Base-by-base conservation (phyloP, 176 grass and related monocot genomes). In the Carex parvula region DNA sequence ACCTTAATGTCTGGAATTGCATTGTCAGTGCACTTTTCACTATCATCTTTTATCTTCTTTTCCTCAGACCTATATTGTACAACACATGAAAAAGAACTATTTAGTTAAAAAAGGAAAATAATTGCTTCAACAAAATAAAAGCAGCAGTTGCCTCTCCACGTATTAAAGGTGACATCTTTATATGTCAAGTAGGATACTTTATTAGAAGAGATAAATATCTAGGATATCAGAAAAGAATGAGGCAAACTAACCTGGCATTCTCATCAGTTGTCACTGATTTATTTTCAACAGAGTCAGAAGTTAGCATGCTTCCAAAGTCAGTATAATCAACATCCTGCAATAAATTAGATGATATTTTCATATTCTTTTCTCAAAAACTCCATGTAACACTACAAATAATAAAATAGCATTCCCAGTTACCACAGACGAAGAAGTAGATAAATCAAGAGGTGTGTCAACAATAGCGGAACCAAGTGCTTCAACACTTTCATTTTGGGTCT, bases 351-450 rank as follows among this genome's bases (percentile, higher is more conserved):
- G 13, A 78, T 32, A 78, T 56, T 33, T 57, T 78, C 52, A 57
- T 78, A 57, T 78, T 30, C 13, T 78, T 76, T 78, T 78, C 73
- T 57, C 24, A 56, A 78, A 57, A 78, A 78, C 2, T 56, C 52
- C 22, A 26, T 78, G 37, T 39, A 78, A 78, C 12, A 33, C 56
- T 77, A 29, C 50, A 55, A 5, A 55, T 17, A 55, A 78, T 3
- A 22, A 56, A 30, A 35, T 78, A 83, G 46, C 39, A 55, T 15
- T 81, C 37, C 13, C 10, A 83, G 29, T 26, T 88, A 88, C 87
- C 87, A 80, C 3, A 64, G 87, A 88, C 53, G 81, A 79, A 84
- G 71, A 79, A 78, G 70, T 84, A 68, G 86, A 79, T 57, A 81
- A 84, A 37, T 55, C 70, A 46, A 80, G 55, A 42, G 57, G 82